Evolutionary conservation across 1,284 basidiomycete genomes (phyloP), one percentile per base, ranked within the genome.

Genomic region (Baeospora myosura): DNA sequence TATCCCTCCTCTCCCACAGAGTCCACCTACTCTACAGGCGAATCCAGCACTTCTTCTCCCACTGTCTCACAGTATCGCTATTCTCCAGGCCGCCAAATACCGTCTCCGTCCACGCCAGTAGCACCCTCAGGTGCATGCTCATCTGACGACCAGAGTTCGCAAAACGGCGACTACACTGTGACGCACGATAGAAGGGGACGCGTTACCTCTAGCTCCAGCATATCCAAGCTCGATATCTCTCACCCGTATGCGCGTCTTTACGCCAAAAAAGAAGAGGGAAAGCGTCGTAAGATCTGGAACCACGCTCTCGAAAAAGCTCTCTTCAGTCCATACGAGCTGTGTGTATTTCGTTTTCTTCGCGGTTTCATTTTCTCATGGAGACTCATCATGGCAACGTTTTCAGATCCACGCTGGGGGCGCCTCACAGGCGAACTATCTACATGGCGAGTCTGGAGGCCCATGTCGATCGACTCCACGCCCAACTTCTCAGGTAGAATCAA

Each of bases 211-310:
- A 25, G 35, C 46, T n/a, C 55, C 47, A 2, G 54, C 32, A 40
- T 40, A 18, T 46, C 48, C 48, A 49, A 60, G 28, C 52, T 66
- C 38, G 59, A 63, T 39, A 67, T 81, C 43, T 60, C 69, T 0
- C 80, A 83, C 46, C 82, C 81, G 0, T 83, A 82, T 48, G 74
- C 78, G 4, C 74, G 78, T 41, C 64, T 81, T 3, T 70, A 73
- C 47, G 75, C 74, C 8, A 80, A 78, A 53, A 77, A 76, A 47
- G 72, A 78, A 33, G 71, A 72, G 37, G 68, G 71, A 2, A 80
- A 84, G 55, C 72, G 78, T 2, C 69, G 82, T 14, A 80, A 77
- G 52, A 78, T 81, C 17, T 87, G 82, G 82, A 81, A 78, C 38
- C 82, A 84, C 49, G 72, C 75, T 1, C 69, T 84, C 44, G 83